Evolutionary conservation across 2,329 filamentous ascomycete genomes (phyloP).

Genomic region (Elsinoe ampelina): DNA sequence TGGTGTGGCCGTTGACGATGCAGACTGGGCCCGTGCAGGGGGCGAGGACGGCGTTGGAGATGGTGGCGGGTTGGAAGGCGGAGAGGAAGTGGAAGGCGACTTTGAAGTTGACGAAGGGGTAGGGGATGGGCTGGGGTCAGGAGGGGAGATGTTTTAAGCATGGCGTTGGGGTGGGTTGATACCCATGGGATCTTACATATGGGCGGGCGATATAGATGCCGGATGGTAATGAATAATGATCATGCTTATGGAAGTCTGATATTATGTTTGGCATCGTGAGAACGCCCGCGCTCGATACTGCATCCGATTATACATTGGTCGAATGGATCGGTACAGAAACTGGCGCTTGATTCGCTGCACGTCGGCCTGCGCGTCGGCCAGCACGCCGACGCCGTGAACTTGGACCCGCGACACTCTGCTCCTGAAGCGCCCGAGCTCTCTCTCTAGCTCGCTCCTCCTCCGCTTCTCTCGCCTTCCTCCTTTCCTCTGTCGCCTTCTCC

Average conservation of each 20-base stretch:
- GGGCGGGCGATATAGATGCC: neutral
- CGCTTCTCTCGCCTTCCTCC: no score
- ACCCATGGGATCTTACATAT: neutral
- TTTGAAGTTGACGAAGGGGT: neutral
- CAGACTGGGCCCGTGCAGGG: neutral
- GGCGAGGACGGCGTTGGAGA: constrained; percentile 9
- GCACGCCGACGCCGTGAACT: no score
- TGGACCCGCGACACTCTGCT: no score
- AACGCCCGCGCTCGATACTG: neutral
- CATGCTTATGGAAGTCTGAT: neutral
- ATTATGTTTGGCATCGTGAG: neutral
- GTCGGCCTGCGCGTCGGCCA: no score
- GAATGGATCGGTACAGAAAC: no score
- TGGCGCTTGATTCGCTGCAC: no score
- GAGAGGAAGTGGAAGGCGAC: neutral
- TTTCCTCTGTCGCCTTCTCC: no score
- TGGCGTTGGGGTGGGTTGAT: constrained; percentile 1
- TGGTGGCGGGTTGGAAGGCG: constrained; percentile 10
- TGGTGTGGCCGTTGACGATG: constrained; percentile 1
- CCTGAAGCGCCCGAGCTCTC: no score
- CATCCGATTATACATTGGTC: no score
- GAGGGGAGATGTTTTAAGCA: neutral
- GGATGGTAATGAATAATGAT: constrained; percentile 1
- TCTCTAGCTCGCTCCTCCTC: no score
- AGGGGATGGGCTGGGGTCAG: no score